Conservation (phyloP, 2,329 filamentous ascomycete genomes). For the Thelonectria olida region DNA sequence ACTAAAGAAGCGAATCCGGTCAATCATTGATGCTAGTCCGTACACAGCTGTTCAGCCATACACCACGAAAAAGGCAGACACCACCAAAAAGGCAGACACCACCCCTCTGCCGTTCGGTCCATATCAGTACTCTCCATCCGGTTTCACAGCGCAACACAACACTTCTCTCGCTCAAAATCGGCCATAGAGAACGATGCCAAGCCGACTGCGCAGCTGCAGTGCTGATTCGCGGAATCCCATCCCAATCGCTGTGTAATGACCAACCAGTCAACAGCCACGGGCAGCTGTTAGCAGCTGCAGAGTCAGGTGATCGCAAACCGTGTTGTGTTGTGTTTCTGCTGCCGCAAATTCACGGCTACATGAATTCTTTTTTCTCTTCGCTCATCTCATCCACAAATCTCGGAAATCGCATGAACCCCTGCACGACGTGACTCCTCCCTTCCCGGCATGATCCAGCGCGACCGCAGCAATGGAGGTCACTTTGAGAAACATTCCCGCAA, state of each 20-base stretch:
- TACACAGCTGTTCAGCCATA: too few relatives aligned
- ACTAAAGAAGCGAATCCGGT: too few relatives aligned
- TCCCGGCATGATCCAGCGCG: neutral
- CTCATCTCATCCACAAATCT: neutral
- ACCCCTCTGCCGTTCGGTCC: neutral
- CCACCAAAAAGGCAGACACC: too few relatives aligned
- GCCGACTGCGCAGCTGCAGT: too few relatives aligned
- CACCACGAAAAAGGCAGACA: too few relatives aligned
- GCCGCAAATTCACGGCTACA: neutral
- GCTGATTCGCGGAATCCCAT: neutral
- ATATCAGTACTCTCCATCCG: neutral
- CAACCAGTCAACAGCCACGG: neutral
- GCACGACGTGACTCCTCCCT: neutral
- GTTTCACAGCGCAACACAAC: neutral
- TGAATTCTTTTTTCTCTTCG: neutral
- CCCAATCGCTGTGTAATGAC: too few relatives aligned
- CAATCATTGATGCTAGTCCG: too few relatives aligned
- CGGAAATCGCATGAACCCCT: neutral
- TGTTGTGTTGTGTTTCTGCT: too few relatives aligned
- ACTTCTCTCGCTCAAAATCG: neutral
- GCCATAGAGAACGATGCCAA: neutral
- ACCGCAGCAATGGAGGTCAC: constrained; percentile 55
- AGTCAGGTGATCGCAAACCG: neutral
- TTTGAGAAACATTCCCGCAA: constrained; percentile 52
- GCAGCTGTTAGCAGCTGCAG: neutral